Percentiles rank a stretch among this genome's conserved stretches.
phyloP scores from a whole-genome alignment of 2,329 filamentous ascomycete genomes.

The Fonsecaea pugnacius region DNA sequence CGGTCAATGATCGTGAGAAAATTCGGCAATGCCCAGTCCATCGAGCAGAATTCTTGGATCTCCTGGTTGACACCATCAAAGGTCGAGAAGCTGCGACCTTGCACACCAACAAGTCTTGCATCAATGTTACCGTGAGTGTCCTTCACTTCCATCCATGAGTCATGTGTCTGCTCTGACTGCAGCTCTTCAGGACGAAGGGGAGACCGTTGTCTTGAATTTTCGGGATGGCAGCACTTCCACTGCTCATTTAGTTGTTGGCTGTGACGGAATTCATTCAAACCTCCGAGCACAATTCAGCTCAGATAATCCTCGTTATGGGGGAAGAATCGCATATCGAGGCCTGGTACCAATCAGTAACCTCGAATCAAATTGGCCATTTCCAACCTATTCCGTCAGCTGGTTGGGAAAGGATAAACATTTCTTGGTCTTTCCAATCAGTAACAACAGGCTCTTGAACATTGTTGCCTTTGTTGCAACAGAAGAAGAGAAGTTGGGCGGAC shows the following conservation, averaged over 20 bases:
- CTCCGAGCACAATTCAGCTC: conserved; percentile 23
- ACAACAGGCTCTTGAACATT: conserved; percentile 44
- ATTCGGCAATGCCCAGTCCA: conserved; percentile 19
- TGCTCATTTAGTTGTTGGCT: conserved; percentile 35
- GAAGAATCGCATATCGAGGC: conserved; percentile 28
- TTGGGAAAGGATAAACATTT: conserved; percentile 45
- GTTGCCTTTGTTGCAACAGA: conserved; percentile 44
- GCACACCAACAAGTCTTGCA: conserved; percentile 24
- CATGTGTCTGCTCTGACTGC: conserved; percentile 7
- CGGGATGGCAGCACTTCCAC: conserved; percentile 36
- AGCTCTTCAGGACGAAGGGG: conserved; percentile 17
- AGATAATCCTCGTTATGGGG: conserved; percentile 27
- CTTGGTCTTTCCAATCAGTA: conserved; percentile 45
- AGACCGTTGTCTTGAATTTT: conserved; percentile 34
- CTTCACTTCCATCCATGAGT: not conserved
- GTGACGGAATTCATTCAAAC: conserved; percentile 37
- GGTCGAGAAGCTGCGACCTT: conserved; percentile 38
- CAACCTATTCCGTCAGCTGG: conserved; percentile 41
- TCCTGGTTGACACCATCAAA: conserved; percentile 49
- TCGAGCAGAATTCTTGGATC: conserved; percentile 49
- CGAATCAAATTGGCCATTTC: conserved; percentile 36
- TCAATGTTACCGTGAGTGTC: conserved; percentile 17
- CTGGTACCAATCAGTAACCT: conserved; percentile 24
- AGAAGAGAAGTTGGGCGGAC: conserved; percentile 40
- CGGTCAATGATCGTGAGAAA: conserved; percentile 35